Percentiles rank a stretch among this genome's conserved stretches.
Conservation (phyloP, 1,284 basidiomycete species). For the Heterobasidion occidentale region DNA sequence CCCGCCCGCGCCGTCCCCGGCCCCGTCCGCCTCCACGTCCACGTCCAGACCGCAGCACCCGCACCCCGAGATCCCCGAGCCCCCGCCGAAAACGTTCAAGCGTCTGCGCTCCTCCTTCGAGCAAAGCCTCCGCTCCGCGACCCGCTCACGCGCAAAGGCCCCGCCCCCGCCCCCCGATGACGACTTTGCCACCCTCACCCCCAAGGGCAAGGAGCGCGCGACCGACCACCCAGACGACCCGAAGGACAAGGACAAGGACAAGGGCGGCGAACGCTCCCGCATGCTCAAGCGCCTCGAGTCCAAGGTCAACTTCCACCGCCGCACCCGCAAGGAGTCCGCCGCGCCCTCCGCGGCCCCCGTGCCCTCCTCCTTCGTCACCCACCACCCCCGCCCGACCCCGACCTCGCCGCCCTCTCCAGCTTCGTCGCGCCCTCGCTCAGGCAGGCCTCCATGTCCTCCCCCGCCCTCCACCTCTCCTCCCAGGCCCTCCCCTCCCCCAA, state of each 20-base stretch:
- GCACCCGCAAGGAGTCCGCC: conserved; percentile 34
- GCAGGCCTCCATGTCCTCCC: conserved; percentile 65
- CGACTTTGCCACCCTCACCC: conserved; percentile 31
- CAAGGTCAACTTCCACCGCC: conserved; percentile 44
- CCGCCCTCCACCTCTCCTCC: conserved; percentile 52
- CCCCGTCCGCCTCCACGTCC: conserved; percentile 5
- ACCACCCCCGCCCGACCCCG: conserved; percentile 25
- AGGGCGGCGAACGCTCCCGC: conserved; percentile 31
- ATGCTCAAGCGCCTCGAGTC: conserved; percentile 35
- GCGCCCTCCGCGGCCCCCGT: conserved; percentile 18
- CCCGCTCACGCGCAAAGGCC: conserved; percentile 37
- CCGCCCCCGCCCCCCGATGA: conserved; percentile 27
- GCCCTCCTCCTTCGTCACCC: background rate
- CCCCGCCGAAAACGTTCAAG: conserved; percentile 47
- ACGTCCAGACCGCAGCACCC: background rate
- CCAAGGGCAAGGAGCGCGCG: conserved; percentile 15
- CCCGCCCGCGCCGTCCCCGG: conserved; percentile 19
- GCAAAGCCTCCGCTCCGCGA: conserved; percentile 53
- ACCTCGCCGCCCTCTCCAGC: conserved; percentile 40
- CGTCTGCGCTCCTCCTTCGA: conserved; percentile 60
- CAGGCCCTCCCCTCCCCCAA: conserved; percentile 43
- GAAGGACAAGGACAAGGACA: conserved; percentile 33
- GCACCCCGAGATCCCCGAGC: conserved; percentile 18
- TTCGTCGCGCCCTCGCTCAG: conserved; percentile 58
- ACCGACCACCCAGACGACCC: conserved; percentile 24